These are phyloP conservation scores for Neonectria sp. DNA, from an alignment of 2,329 filamentous ascomycete species.

Conservation along the genomic window DNA sequence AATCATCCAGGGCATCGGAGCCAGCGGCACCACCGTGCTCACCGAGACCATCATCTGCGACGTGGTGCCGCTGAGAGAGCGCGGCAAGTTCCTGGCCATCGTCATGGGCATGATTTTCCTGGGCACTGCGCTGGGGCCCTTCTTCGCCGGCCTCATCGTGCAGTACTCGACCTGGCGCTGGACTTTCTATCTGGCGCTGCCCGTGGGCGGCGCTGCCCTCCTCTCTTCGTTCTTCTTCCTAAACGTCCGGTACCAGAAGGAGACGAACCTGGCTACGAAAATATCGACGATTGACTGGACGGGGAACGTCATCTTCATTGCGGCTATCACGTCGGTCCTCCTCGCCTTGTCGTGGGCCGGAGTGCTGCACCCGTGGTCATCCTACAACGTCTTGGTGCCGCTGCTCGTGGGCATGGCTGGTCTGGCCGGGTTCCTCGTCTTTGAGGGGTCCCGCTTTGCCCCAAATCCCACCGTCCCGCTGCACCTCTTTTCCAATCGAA, in stretches of 20 bases:
- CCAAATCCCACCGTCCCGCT: constrained; percentile 58
- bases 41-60: constrained; percentile 57
- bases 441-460: constrained; percentile 47
- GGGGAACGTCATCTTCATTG: constrained; percentile 58
- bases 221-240: constrained; percentile 43
- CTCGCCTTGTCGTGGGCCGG: constrained; percentile 69
- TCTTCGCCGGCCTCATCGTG: constrained; percentile 50
- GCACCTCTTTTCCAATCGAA: constrained; percentile 61
- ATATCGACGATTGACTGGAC: constrained; percentile 55
- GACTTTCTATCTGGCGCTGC: constrained; percentile 62
- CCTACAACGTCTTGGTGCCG: constrained; percentile 62
- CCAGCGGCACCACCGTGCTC: constrained; percentile 53
- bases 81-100: constrained; percentile 58
- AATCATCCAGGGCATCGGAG: constrained; percentile 63
- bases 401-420: constrained; percentile 60
- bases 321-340: constrained; percentile 57
- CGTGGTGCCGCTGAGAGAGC: constrained; percentile 63
- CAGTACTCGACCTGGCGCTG: constrained; percentile 57
- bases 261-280: constrained; percentile 24
- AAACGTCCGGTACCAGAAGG: constrained; percentile 38
- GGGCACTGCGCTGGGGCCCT: constrained; percentile 52
- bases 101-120: constrained; percentile 51
- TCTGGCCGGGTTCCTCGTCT: constrained; percentile 54
- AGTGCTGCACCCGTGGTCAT: constrained; percentile 64
- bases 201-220: constrained; percentile 44